Conservation (phyloP, 352 stramenopile genomes). For the Phytophthora syringae region DNA sequence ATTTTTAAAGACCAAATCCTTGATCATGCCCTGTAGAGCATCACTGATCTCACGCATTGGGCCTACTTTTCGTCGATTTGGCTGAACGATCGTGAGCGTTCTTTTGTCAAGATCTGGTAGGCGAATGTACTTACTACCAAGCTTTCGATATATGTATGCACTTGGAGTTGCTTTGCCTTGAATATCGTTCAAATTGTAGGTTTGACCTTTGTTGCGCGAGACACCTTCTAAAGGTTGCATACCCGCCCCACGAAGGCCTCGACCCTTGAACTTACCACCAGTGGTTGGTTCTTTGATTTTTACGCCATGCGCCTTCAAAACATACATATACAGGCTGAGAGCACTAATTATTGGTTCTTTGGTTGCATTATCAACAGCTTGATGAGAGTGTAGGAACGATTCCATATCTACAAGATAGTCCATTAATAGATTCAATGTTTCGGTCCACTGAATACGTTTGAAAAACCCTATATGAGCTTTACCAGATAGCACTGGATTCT, state of each 20-base stretch:
- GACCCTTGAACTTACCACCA: background rate
- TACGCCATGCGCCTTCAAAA: too few relatives aligned
- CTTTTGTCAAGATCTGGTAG: slow-evolving; percentile 11
- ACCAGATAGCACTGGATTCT: too few relatives aligned
- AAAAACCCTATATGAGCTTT: too few relatives aligned
- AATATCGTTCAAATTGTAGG: slow-evolving; percentile 25
- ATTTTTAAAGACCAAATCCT: background rate
- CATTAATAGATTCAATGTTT: too few relatives aligned
- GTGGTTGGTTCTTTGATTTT: background rate
- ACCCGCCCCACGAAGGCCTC: slow-evolving; percentile 8
- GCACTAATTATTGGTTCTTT: too few relatives aligned
- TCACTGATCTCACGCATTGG: slow-evolving; percentile 1
- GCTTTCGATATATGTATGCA: slow-evolving; percentile 1
- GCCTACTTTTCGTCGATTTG: background rate
- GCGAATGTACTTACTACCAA: slow-evolving; percentile 19
- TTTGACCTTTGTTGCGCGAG: slow-evolving; percentile 1
- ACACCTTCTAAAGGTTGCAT: slow-evolving; percentile 3
- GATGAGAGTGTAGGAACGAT: too few relatives aligned
- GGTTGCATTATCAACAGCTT: too few relatives aligned
- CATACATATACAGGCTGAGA: slow-evolving; percentile 7
- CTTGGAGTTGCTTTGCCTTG: slow-evolving; percentile 3
- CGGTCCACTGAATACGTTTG: too few relatives aligned
- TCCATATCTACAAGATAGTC: too few relatives aligned
- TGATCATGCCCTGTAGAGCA: background rate
- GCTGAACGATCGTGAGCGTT: slow-evolving; percentile 5